Evolutionary conservation across 768 basidiomycete species (phyloP), one percentile per base, ranked within the genome.

Genomic region (Leccinum rimulosum): DNA sequence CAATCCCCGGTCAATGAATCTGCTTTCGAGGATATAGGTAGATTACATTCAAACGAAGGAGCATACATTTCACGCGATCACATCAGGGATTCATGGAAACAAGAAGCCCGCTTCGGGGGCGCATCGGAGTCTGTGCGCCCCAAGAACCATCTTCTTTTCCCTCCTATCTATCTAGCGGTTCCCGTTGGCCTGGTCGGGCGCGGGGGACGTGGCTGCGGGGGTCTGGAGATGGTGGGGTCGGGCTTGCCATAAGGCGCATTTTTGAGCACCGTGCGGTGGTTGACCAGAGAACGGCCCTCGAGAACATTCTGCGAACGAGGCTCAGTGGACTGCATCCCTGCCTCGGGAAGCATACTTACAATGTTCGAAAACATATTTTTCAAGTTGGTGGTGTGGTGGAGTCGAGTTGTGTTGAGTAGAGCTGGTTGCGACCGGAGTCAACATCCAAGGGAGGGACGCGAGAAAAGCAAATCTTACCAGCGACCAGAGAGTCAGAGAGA

Each of bases 241-340:
- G 64, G 61, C 43, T 17, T 59, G 27, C 68, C 68, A 8, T 54
- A 43, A 4, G 54, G 61, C 17, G 19, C 31, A 14, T 52, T 30
- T 25, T 22, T 43, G 4, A 43, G 33, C 31, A 31, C 27, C 17
- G 10, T 6, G 30, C 6, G 28, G 43, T 25, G 6, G 22, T 22
- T 9, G 11, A 11, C 31, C 9, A 28, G 50, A 10, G 2, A 17
- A 12, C 10, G 3, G 1, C 17, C 47, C 17, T 40, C 36, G 7
- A 11, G 14, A 45, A 35, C 11, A 33, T 55, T 17, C 67, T 68
- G 43, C 12, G 36, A 27, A n/a, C 4, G 17, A 55, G 11, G 4
- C 14, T 70, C 15, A 68, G 58, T 12, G 22, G 19, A 52, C 15
- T 1, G 15, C 5, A 19, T 17, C 7, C 9, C 6, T 12, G 33